Evolutionary conservation across 345 rosid genomes (phyloP).

Genomic region (Hevea brasiliensis): DNA sequence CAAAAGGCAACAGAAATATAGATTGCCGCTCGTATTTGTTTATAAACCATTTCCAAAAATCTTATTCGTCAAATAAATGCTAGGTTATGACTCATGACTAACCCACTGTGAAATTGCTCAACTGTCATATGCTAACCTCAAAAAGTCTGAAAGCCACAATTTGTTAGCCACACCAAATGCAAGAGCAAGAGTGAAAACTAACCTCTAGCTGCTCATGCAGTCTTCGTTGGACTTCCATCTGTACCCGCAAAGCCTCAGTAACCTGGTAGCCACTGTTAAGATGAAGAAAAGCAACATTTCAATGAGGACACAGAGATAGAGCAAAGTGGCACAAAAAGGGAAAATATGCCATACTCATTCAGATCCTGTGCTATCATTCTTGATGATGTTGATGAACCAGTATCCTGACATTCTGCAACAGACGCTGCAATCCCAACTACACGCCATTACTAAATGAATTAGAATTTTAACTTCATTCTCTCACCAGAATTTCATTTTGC

Average conservation of each 20-base stretch:
- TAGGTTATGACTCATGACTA: background rate
- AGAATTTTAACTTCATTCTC: conserved; percentile 3
- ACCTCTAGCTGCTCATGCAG: conserved; percentile 97
- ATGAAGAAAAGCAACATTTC: conserved; percentile 25
- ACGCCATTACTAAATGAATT: conserved; percentile 8
- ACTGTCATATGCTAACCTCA: background rate
- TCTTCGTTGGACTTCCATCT: conserved; percentile 97
- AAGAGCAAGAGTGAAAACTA: conserved; percentile 13
- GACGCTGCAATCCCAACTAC: conserved; percentile 46
- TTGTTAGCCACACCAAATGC: background rate
- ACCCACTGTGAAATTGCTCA: background rate
- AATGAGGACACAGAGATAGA: background rate
- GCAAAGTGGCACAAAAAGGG: conserved; percentile 10
- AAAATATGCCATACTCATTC: conserved; percentile 60
- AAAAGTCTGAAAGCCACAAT: conserved; percentile 1
- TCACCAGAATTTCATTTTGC: background rate
- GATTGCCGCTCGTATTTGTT: background rate
- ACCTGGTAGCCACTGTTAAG: conserved; percentile 73
- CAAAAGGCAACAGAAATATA: background rate
- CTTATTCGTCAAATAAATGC: background rate
- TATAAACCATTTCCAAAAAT: background rate
- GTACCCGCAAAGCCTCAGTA: conserved; percentile 88
- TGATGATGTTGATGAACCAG: conserved; percentile 68
- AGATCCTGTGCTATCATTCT: conserved; percentile 63
- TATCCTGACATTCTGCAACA: conserved; percentile 80